Conservation (phyloP, 306 rosid genomes). For the Boehmeria nivea region DNA sequence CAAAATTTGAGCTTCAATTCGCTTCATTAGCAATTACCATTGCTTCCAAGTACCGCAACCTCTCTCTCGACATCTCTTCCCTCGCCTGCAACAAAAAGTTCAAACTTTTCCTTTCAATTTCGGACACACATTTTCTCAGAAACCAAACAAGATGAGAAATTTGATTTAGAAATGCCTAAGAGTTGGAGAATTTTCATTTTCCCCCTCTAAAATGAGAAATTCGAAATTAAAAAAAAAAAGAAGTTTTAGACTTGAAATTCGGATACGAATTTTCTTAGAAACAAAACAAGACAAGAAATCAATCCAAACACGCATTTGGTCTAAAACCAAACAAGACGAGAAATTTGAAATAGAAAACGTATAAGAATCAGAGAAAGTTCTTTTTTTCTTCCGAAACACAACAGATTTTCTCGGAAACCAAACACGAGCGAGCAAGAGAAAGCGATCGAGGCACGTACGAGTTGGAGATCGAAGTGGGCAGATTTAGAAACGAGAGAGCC, state of each 20-base stretch:
- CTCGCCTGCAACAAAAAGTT: conserved; percentile 59
- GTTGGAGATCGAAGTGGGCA: conserved; percentile 65
- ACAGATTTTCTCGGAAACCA: conserved; percentile 15
- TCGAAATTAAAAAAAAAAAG: no score
- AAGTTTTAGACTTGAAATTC: no score
- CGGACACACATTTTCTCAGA: background rate
- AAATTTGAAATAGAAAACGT: no score
- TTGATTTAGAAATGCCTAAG: background rate
- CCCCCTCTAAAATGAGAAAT: background rate
- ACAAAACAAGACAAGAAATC: background rate
- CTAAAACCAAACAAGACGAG: background rate
- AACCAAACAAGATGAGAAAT: background rate
- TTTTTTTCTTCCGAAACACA: no score
- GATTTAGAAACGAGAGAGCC: conserved; percentile 87
- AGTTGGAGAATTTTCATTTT: background rate
- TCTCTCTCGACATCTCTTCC: conserved; percentile 94
- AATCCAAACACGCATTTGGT: no score
- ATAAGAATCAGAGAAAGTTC: no score
- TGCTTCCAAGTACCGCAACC: conserved; percentile 78
- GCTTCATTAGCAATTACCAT: conserved; percentile 35
- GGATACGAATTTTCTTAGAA: background rate
- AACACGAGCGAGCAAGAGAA: conserved; percentile 2
- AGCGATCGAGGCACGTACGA: conserved; percentile 39
- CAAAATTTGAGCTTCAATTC: background rate
- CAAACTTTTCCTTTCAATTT: background rate